Evolutionary conservation across 1,139 yeast species (phyloP), one percentile per base, ranked within the genome.

Genomic region (Nakaseomyces uthaithaninus): DNA sequence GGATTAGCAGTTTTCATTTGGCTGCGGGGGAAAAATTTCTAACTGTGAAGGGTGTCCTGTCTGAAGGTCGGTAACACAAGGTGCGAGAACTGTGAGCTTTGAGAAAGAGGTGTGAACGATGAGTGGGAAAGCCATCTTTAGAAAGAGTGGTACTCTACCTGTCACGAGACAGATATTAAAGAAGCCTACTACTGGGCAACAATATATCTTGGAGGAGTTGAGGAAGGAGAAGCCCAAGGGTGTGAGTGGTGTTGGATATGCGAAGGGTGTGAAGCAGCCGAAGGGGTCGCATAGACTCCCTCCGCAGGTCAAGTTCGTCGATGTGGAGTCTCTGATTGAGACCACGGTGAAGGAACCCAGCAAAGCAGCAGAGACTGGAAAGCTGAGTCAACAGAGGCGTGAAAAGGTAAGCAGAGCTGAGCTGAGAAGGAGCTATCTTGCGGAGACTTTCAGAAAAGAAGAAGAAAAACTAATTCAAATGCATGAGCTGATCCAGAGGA

Each of bases 121-220:
- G 35, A 31, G 35, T 20, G 35, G 35, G 17, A 31, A 31, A n/a
- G 35, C 25, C 12, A 25, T 20, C 9, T 31, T 19, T 19, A 19
- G 35, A 20, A 82, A 82, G 64, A 80, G 93, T 41, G 95, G 96
- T 58, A 68, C 84, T 38, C 71, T 87, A 50, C 96, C 96, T 39
- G 71, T 67, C 44, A 78, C 83, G 11, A 78, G 94, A 55, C 77
- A 81, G 28, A 74, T 81, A 28, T 72, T 82, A 65, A 80, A 77
- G 54, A 66, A 70, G 36, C 86, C 89, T 2, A 63, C 66, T 2
- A 71, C 76, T 40, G 75, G 79, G 46, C 63, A 57, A 38, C 45
- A 46, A n/a, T 43, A 47, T 10, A 80, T 85, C 8, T 58, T 67
- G 31, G 66, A 65, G 34, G 66, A 67, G 49, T 75, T 71, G 37